Evolutionary conservation across 177 flowering plant genomes (phyloP), one percentile per base, ranked within the genome.

Genomic region (Tripterygium wilfordii): DNA sequence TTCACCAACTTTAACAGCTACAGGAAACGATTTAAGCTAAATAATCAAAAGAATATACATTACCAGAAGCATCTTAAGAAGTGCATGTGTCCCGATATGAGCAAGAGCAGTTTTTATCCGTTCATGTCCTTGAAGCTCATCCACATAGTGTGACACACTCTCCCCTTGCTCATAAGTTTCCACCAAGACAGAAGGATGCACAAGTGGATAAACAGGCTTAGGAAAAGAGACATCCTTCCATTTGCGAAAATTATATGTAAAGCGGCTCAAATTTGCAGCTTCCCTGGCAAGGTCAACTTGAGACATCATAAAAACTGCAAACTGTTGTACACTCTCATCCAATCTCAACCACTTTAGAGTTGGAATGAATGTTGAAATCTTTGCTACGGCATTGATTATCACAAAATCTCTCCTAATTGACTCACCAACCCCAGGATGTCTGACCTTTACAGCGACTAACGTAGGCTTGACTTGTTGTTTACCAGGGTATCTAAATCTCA

Each of bases 231-330:
- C 95, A 71, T 88, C 78, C 61, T 71, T 88, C 95, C 96, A 85
- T 18, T 72, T 65, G 1, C 91, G 77, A 59, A 88, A 88, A 61
- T 88, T 88, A 63, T 88, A 85, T 39, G 68, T 81, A 63, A 88
- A 88, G 16, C 95, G 91, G 40, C 77, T 79, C 71, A 88, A 71
- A 49, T 85, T 80, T 20, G 95, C 84, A 58, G 96, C 96, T 74
- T 88, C 96, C 72, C 96, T 80, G n/a, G 96, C 78, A 59, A 88
- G 88, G 56, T 88, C 96, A 57, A 89, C 97, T 70, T 89, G 97
- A 50, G 86, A 89, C 84, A 86, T 63, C 97, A 89, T 86, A 57
- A 82, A 88, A 52, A 81, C 87, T 10, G 82, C 77, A 81, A 88
- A 88, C 47, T 88, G 96, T 39, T 78, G 88, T 8, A 88, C 71